Percentiles rank a stretch among this genome's conserved stretches.
phyloP scores from a whole-genome alignment of 768 basidiomycete genomes.

The Termitomyces sp. region DNA sequence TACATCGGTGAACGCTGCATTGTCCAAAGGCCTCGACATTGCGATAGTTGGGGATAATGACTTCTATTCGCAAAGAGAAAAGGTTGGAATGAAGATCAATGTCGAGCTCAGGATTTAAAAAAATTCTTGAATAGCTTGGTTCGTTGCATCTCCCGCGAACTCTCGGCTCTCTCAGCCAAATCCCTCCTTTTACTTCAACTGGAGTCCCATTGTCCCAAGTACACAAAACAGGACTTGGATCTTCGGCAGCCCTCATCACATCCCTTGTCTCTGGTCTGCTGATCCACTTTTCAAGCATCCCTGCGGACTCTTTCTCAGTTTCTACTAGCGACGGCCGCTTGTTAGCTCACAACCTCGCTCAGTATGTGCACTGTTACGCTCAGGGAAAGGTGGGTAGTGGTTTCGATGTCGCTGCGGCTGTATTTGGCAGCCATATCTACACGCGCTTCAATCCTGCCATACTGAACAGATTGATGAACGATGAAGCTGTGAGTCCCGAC shows the following conservation, averaged over 20 bases:
- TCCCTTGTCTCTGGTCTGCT: conserved; percentile 88
- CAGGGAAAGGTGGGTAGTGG: conserved; percentile 99
- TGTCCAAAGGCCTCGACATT: conserved; percentile 66
- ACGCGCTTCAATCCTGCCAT: conserved; percentile 80
- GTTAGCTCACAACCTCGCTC: conserved; percentile 89
- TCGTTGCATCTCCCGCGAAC: conserved; percentile 60
- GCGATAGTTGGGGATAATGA: conserved; percentile 93
- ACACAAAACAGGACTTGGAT: conserved; percentile 98
- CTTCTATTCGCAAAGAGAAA: conserved; percentile 92
- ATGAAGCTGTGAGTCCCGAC: conserved; percentile 39
- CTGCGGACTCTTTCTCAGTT: conserved; percentile 44
- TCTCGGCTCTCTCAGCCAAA: conserved; percentile 57
- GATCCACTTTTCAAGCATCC: conserved; percentile 67
- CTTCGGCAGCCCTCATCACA: conserved; percentile 95
- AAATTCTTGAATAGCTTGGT: conserved; percentile 50
- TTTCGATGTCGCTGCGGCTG: conserved; percentile 93
- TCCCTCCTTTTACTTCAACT: conserved; percentile 77
- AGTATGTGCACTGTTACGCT: conserved; percentile 92
- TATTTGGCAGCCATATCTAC: conserved; percentile 94
- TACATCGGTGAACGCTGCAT: conserved; percentile 35
- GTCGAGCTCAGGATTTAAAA: not conserved
- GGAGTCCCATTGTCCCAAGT: conserved; percentile 71
- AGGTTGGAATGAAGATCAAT: conserved; percentile 46
- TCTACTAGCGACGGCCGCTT: conserved; percentile 45
- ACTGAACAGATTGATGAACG: conserved; percentile 63